Percentiles rank a stretch among this genome's conserved stretches.
These are phyloP conservation scores for Ganoderma leucocontextum DNA, from an alignment of 1,284 basidiomycete species.

Conservation along the genomic window DNA sequence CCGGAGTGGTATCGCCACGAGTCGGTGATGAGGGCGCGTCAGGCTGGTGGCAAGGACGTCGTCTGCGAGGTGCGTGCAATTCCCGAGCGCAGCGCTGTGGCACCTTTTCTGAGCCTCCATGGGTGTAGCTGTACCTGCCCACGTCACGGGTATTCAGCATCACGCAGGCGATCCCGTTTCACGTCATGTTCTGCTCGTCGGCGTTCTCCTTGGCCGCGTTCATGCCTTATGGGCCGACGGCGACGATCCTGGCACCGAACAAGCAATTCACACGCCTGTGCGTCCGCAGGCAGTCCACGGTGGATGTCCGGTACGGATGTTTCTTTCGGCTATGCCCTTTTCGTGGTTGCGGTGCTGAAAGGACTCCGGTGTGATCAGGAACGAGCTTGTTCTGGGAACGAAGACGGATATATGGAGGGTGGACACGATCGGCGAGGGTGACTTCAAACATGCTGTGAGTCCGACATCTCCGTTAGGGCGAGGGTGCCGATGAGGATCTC, in stretches of 20 bases:
- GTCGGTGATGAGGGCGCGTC: constrained; percentile 51
- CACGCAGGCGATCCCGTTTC: constrained; percentile 68
- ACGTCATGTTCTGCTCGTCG: constrained; percentile 64
- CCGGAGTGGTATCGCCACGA: constrained; percentile 63
- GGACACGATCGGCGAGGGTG: constrained; percentile 67
- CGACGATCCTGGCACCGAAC: constrained; percentile 43
- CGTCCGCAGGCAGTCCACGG: constrained; percentile 69
- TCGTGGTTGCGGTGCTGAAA: not conserved
- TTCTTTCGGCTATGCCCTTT: not conserved
- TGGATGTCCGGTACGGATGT: constrained; percentile 68
- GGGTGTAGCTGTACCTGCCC: constrained; percentile 58
- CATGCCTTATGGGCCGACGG: constrained; percentile 62
- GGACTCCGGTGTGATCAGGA: constrained; percentile 27
- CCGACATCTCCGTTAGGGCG: not conserved
- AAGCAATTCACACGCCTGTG: constrained; percentile 63
- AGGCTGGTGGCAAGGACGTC: constrained; percentile 53
- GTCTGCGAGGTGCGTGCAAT: constrained; percentile 45
- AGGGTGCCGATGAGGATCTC: not conserved
- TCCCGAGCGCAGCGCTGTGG: not conserved
- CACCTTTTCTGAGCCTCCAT: not conserved
- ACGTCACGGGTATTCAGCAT: constrained; percentile 65
- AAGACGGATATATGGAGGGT: constrained; percentile 78
- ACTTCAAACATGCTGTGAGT: constrained; percentile 63
- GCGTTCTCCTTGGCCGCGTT: constrained; percentile 65
- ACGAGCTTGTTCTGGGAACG: constrained; percentile 44